These are phyloP conservation scores for Epichloe sibirici DNA, from an alignment of 2,329 filamentous ascomycete genomes.

Conservation along the genomic window DNA sequence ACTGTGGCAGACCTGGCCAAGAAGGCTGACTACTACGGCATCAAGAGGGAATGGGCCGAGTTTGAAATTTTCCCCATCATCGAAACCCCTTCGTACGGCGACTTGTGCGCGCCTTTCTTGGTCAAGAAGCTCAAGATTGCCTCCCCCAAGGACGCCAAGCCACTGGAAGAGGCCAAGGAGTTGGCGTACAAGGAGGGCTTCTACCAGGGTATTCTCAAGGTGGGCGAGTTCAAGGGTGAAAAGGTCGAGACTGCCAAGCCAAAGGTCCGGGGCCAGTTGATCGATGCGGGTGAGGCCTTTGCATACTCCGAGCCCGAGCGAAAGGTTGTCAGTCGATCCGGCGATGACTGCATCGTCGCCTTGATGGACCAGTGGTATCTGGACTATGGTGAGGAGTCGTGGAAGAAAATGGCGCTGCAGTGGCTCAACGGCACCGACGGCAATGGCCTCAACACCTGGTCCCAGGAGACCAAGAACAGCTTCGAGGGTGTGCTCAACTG, in stretches of 20 bases:
- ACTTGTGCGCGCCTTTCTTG: slow-evolving; percentile 70
- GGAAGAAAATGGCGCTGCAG: slow-evolving; percentile 64
- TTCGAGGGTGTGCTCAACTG: slow-evolving; percentile 82
- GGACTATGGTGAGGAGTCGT: slow-evolving; percentile 85
- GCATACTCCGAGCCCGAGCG: slow-evolving; percentile 89
- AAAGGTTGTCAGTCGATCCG: slow-evolving; percentile 76
- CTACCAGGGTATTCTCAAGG: slow-evolving; percentile 84
- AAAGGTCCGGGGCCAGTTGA: slow-evolving; percentile 66
- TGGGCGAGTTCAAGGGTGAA: slow-evolving; percentile 79
- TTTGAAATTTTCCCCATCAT: slow-evolving; percentile 83
- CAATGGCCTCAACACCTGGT: slow-evolving; percentile 67
- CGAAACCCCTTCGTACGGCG: slow-evolving; percentile 74
- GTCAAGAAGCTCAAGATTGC: slow-evolving; percentile 93
- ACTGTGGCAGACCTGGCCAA: slow-evolving; percentile 80
- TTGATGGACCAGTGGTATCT: slow-evolving; percentile 97
- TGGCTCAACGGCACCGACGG: slow-evolving; percentile 57
- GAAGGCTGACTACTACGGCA: slow-evolving; percentile 92
- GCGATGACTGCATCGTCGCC: slow-evolving; percentile 85
- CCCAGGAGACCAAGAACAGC: slow-evolving; percentile 60
- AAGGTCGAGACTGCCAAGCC: slow-evolving; percentile 79
- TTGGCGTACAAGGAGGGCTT: slow-evolving; percentile 94
- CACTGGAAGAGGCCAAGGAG: slow-evolving; percentile 89
- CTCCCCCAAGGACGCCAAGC: slow-evolving; percentile 87
- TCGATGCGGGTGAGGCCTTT: slow-evolving; percentile 71
- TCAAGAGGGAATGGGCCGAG: slow-evolving; percentile 93